Percentiles rank a stretch among this genome's conserved stretches.
Evolutionary conservation across 257 asterid species (phyloP).

Genomic region (Capsicum rhomboideum): DNA sequence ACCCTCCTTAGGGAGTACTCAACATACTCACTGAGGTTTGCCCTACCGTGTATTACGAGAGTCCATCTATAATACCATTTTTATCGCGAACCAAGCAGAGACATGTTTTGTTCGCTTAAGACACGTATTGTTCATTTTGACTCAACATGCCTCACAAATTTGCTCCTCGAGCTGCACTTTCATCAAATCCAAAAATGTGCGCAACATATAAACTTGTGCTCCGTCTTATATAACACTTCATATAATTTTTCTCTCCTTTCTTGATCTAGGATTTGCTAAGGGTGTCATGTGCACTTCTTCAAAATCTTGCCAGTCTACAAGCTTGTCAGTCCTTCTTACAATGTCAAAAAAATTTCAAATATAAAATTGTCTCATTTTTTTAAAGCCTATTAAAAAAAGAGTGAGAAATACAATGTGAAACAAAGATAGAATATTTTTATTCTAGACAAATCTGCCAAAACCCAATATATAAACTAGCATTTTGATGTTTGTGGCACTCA

Average conservation of each 20-base stretch:
- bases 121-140: neutral
- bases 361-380: neutral
- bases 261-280: neutral
- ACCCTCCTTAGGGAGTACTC: no score
- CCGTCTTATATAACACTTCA: neutral
- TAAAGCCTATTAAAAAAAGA: neutral
- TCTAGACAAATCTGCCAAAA: neutral
- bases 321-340: neutral
- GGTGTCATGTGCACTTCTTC: neutral
- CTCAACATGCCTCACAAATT: neutral
- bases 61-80: neutral
- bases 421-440: neutral
- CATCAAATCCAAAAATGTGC: neutral
- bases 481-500: neutral
- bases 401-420: neutral
- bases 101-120: neutral
- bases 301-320: neutral
- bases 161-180: neutral
- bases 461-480: neutral
- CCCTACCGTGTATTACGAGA: neutral
- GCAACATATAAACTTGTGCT: neutral
- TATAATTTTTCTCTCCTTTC: neutral
- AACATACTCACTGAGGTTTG: no score
- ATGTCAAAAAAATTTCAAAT: neutral
- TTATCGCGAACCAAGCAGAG: neutral